phyloP scores from a whole-genome alignment of 2,329 filamentous ascomycete genomes.

The Ilyonectria sp. region DNA sequence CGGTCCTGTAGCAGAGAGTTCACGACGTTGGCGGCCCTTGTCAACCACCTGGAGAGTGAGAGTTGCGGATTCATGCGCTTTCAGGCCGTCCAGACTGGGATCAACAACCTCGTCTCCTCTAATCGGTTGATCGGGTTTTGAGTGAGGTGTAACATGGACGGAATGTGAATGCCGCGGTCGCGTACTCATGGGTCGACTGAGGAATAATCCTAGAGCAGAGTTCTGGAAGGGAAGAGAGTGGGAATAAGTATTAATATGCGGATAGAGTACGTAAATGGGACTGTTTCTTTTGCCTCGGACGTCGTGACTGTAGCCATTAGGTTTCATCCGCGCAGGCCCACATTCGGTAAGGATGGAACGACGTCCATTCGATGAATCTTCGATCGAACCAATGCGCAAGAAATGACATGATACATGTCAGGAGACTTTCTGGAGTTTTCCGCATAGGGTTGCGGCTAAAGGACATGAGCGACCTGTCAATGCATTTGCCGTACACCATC shows the following conservation, averaged over 20 bases:
- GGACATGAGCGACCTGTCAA: background rate
- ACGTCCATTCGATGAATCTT: background rate
- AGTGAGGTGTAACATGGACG: background rate
- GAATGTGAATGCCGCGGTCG: background rate
- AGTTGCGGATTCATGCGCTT: constrained; percentile 58
- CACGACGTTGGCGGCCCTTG: constrained; percentile 55
- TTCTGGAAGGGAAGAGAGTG: too few relatives aligned
- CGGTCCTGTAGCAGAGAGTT: constrained; percentile 54
- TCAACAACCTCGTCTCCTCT: constrained; percentile 36
- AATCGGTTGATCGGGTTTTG: constrained; percentile 29
- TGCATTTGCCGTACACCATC: constrained; percentile 23
- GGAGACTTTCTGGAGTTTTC: constrained; percentile 1
- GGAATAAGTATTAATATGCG: background rate
- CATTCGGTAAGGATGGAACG: background rate
- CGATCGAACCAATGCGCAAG: background rate
- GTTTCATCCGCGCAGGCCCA: background rate
- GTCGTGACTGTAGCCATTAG: background rate
- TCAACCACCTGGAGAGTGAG: constrained; percentile 63
- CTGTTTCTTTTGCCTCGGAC: background rate
- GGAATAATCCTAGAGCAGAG: background rate
- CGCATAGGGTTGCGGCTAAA: constrained; percentile 11
- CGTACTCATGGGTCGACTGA: too few relatives aligned
- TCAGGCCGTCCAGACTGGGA: constrained; percentile 53
- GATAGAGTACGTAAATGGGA: background rate
- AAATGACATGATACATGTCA: background rate